Percentiles rank a stretch among this genome's conserved stretches.
Evolutionary conservation across 2,329 filamentous ascomycete species (phyloP).

Genomic region (Cordyceps javanica): DNA sequence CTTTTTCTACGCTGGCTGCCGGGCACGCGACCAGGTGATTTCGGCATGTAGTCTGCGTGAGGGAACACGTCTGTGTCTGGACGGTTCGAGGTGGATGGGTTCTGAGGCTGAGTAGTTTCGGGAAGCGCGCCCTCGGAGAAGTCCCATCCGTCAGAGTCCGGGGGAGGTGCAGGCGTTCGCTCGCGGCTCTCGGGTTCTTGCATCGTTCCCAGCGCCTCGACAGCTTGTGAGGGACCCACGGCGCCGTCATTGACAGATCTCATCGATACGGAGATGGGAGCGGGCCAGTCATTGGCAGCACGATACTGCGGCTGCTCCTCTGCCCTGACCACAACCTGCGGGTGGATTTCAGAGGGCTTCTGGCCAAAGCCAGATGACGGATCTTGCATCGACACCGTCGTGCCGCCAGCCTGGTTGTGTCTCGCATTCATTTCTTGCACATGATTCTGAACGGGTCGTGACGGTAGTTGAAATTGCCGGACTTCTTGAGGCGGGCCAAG

Average conservation of each 20-base stretch:
- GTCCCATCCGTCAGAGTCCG: constrained; percentile 77
- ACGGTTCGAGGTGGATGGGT: constrained; percentile 49
- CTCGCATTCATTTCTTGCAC: constrained; percentile 47
- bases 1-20: constrained; percentile 73
- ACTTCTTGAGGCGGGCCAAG: constrained; percentile 38
- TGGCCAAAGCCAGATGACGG: constrained; percentile 26
- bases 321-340: constrained; percentile 47
- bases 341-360: constrained; percentile 34
- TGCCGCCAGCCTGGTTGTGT: constrained; percentile 48
- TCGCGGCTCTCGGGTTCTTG: constrained; percentile 39
- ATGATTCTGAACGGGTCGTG: constrained; percentile 48
- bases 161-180: constrained; percentile 35
- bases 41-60: constrained; percentile 69
- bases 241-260: constrained; percentile 29
- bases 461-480: constrained; percentile 33
- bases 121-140: constrained; percentile 74
- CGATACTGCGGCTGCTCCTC: constrained; percentile 41
- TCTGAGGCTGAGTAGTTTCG: constrained; percentile 44
- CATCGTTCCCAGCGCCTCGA: constrained; percentile 31
- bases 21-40: constrained; percentile 67
- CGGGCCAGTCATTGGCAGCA: constrained; percentile 30
- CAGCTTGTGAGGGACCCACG: constrained; percentile 30
- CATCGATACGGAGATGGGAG: constrained; percentile 27
- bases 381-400: constrained; percentile 50
- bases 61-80: constrained; percentile 88